Evolutionary conservation across 2,329 filamentous ascomycete genomes (phyloP), one percentile per base, ranked within the genome.

Genomic region (Venturia carpophila): DNA sequence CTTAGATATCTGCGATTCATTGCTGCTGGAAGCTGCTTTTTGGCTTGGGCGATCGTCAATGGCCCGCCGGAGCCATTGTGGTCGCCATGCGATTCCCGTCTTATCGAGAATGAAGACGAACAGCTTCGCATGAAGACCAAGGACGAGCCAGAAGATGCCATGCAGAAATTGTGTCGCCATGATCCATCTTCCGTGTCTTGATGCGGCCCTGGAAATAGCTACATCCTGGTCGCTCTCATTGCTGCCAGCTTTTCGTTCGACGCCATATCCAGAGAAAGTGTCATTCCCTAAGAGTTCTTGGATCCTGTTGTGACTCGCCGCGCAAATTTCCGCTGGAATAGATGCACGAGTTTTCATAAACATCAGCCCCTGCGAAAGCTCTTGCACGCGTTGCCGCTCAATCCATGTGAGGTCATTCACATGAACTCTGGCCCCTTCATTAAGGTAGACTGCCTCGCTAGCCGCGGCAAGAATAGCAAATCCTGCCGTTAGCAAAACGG

Each of bases 361-460:
- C 24, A 74, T 73, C 55, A 75, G 71, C 55, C 78, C 75, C 30
- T 74, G 73, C 60, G 94, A 87, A 3, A 96, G 80, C 71, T 97
- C 91, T 56, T 86, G 83, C 11, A 93, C 80, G 6, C 92, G 84
- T 69, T 96, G 90, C 70, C 93, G 90, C 73, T 99, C 94, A 3
- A 97, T 79, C 93, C 94, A 99, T 0, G 94, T 97, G 5, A 49
- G n/a, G 24, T 60, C 37, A 68, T 87, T 86, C 2, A 96, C 79
- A 67, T 85, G 87, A 63, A 97, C 86, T 1, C 83, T 83, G 49
- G 85, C 85, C 58, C 93, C 93, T 75, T 97, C 93, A 67, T 97
- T 96, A 13, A 99, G 80, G 72, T 96, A 97, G 0, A 97, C 94
- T 3, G 93, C 93, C 75, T 97, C 92, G 70, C 91, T 96, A 0